Evolutionary conservation across 306 rosid genomes (phyloP).

Genomic region (Betula pendula): DNA sequence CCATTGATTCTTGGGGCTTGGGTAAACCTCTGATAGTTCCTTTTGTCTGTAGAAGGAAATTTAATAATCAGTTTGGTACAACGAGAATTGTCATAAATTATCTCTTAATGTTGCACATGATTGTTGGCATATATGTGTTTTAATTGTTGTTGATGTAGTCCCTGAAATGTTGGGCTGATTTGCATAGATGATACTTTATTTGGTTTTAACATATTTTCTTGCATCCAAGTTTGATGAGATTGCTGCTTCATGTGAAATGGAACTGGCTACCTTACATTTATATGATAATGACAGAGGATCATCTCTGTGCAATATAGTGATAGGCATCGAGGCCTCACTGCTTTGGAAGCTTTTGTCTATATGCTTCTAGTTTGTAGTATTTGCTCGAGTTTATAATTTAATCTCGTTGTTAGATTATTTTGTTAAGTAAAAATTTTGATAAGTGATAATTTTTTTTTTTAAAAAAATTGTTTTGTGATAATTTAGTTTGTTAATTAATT

Average conservation of each 20-base stretch:
- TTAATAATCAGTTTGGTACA: constrained; percentile 26
- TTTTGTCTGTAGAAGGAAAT: constrained; percentile 17
- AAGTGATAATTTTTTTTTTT: too few species aligned
- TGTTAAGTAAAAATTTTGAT: not conserved
- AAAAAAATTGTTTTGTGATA: too few species aligned
- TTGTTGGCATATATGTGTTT: constrained; percentile 10
- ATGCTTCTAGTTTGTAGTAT: not conserved
- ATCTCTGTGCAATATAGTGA: not conserved
- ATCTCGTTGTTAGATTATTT: not conserved
- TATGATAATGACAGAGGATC: not conserved
- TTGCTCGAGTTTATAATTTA: not conserved
- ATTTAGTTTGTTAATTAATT: too few species aligned
- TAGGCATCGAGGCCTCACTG: not conserved
- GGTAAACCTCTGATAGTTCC: constrained; percentile 57
- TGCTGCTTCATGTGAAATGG: constrained; percentile 20
- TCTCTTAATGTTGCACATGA: constrained; percentile 15
- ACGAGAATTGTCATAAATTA: not conserved
- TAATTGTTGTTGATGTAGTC: constrained; percentile 1
- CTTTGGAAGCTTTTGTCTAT: not conserved
- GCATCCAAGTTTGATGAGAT: not conserved
- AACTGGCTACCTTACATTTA: constrained; percentile 16
- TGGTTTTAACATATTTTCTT: constrained; percentile 14
- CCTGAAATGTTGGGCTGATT: not conserved
- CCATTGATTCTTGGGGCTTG: constrained; percentile 99
- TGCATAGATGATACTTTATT: constrained; percentile 6